Evolutionary conservation across 129 eudicot genomes (phyloP), one percentile per base, ranked within the genome.

Genomic region (Lonicera japonica): DNA sequence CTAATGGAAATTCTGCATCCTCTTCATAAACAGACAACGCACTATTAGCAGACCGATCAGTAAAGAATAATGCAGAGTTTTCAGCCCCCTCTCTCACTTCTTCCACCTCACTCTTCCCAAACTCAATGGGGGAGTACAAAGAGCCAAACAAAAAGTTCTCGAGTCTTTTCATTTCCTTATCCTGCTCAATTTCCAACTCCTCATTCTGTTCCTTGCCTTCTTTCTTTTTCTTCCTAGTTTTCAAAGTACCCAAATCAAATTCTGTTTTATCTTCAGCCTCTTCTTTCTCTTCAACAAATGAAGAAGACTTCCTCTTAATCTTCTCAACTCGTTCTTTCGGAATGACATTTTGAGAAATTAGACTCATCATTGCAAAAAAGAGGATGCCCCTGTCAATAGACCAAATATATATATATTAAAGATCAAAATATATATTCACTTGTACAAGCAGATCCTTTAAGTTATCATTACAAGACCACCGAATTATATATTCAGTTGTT

Each of bases 121-220:
- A 92, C 69, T 71, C 82, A 40, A 92, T 80, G 1, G 95, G 96
- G 21, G 76, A 70, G 68, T 88, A 65, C 59, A 92, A 68, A 25
- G 91, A 78, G 41, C 91, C 95, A 69, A 92, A 92, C 69, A 88
- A 70, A 64, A 64, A 56, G 67, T 67, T 82, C 77, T 86, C 95
- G 5, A 92, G 77, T 65, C 71, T 76, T 62, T 82, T 80, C 92
- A 83, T 88, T 64, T 88, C 91, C 66, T 64, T 54, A 68, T 77
- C 86, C 75, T 84, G 87, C 68, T 84, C 84, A 0, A 67, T 77
- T 72, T 69, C 80, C 25, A 68, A 21, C 72, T 71, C n/a, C n/a
- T n/a, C 54, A 55, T 64, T 65, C 60, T 79, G 74, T 11, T 67
- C 79, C 56, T 70, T 72, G 10, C 64, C 63, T 66, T 56, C 84